Base-by-base conservation (phyloP, 2,329 filamentous ascomycete genomes). In the Tympanopsis confertula region DNA sequence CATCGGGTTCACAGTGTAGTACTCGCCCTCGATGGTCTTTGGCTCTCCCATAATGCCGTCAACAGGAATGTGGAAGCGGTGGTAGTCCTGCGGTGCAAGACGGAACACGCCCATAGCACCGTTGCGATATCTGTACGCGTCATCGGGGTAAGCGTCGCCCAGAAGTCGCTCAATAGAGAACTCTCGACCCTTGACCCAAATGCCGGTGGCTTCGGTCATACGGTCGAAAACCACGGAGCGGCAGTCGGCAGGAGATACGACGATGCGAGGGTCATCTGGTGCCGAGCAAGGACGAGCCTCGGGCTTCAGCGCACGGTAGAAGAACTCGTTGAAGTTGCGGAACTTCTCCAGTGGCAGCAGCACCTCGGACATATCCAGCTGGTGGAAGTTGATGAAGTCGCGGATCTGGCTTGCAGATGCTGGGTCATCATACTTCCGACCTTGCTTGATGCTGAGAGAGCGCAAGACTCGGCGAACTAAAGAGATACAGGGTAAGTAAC, bases 1-100 rank as follows among this genome's bases (percentile, higher is more conserved):
- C 91, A 98, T 98, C 0, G 91, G 91, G 49, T 98, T 98, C 48
- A 98, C 91, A 0, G 91, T 98, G 59, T 98, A 98, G 58, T 98
- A 98, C 60, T 98, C 91, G 44, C 91, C 91, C 33, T 89, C 84
- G 44, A 98, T 95, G 5, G 76, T 71, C 58, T 85, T 89, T 3
- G 88, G 88, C 51, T 84, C 78, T 35, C 80, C 82, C 71, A 98
- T 71, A 24, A 88, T 62, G 37, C 91, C 91, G 55, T 98, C 91
- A 0, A 98, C 91, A 0, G 91, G 91, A 28, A 96, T 87, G 56
- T 98, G 91, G 71, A 98, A 98, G 30, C 91, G 84, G 59, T 98
- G 91, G 55, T 98, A 98, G 57, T 98, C 91, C 55, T 98, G 91
- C 2, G 91, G 91, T 17, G 91, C 91, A 33, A 98, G 74, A 33